Percentiles rank a stretch among this genome's conserved stretches.
phyloP scores from a whole-genome alignment of 176 grass and related monocot genomes.

The Juncus effusus region DNA sequence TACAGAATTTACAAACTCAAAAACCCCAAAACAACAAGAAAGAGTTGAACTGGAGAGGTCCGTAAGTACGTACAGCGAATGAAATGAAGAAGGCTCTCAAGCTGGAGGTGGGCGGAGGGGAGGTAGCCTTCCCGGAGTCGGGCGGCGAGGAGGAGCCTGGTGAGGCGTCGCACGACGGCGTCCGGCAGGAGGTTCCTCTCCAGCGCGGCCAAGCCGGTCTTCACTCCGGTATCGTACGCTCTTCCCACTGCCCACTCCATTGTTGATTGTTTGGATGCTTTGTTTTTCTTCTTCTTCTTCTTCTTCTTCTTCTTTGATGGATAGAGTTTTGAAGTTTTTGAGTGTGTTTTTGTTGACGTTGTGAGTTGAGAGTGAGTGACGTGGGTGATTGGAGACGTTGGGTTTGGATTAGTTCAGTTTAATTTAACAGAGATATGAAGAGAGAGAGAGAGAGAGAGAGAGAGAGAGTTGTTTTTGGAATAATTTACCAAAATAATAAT shows the following conservation, averaged over 20 bases:
- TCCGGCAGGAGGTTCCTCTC: constrained; percentile 89
- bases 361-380: too few species aligned
- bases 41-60: neutral
- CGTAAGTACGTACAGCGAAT: constrained; percentile 37
- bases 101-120: constrained; percentile 71
- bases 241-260: constrained; percentile 25
- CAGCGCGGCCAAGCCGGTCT: constrained; percentile 48
- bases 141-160: constrained; percentile 66
- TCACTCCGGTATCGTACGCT: constrained; percentile 54
- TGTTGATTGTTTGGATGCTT: too few species aligned
- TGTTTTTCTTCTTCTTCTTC: neutral
- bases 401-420: too few species aligned
- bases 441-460: too few species aligned
- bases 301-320: too few species aligned
- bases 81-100: constrained; percentile 59
- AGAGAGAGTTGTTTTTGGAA: too few species aligned
- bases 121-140: constrained; percentile 77
- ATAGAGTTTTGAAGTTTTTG: too few species aligned
- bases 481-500: too few species aligned
- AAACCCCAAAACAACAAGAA: neutral
- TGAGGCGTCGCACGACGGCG: constrained; percentile 58
- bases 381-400: too few species aligned
- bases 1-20: neutral
- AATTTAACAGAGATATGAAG: too few species aligned
- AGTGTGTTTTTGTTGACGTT: too few species aligned